Conservation (phyloP, 257 asterid genomes). For the Solanum rostratum region DNA sequence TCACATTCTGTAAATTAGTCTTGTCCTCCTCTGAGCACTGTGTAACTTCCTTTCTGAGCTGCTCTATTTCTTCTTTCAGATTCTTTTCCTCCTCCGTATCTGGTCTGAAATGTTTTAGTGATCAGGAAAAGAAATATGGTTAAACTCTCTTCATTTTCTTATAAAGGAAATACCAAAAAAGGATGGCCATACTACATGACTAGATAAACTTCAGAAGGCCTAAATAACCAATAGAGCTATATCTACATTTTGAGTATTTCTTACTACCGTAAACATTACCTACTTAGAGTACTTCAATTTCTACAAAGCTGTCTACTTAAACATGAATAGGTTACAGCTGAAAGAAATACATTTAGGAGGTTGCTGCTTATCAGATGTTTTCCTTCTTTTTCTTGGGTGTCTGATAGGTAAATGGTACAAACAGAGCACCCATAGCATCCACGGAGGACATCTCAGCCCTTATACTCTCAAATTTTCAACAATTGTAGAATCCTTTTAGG, state of each 20-base stretch:
- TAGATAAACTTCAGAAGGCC: neutral
- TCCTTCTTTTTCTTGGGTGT: neutral
- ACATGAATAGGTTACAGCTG: neutral
- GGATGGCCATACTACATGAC: neutral
- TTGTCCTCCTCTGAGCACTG: conserved; percentile 39
- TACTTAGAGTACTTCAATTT: neutral
- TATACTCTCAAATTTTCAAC: neutral
- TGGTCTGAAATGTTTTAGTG: conserved; percentile 38
- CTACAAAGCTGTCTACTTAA: neutral
- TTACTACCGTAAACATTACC: neutral
- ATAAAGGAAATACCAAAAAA: neutral
- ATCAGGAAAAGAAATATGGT: conserved; percentile 7
- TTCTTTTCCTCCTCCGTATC: conserved; percentile 84
- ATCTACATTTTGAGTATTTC: neutral
- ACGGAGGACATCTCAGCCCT: neutral
- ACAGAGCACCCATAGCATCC: neutral
- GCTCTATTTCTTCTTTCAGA: conserved; percentile 66
- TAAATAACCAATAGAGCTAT: neutral
- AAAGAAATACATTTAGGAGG: neutral
- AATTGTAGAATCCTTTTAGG: neutral
- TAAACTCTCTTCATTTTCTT: neutral
- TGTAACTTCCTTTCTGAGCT: conserved; percentile 39
- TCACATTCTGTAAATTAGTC: conserved; percentile 26
- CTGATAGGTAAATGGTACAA: neutral
- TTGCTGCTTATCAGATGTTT: neutral